A percentile compares a stretch with the other conserved stretches of the same genome.
Conservation (phyloP, 257 asterid genomes). For the Fraxinus quadrangulata region DNA sequence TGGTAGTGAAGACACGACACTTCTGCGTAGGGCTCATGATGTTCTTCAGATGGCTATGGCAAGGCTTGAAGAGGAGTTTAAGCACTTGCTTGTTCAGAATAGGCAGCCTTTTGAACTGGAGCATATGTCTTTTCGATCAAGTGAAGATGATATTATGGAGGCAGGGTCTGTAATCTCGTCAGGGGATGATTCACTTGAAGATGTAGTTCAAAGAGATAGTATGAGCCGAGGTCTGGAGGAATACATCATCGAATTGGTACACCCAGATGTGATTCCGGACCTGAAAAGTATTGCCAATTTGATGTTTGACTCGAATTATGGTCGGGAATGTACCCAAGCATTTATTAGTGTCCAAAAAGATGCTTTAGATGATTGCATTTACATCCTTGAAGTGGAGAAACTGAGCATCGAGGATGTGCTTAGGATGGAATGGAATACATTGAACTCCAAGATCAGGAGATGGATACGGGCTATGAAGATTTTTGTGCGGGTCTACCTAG, state of each 20-base stretch:
- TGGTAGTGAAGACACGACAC: conserved; percentile 38
- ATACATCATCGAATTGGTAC: conserved; percentile 59
- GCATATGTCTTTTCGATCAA: conserved; percentile 82
- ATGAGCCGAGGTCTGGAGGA: conserved; percentile 71
- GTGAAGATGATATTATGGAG: conserved; percentile 69
- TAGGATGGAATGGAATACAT: conserved; percentile 78
- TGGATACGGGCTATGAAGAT: conserved; percentile 89
- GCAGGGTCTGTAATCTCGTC: conserved; percentile 69
- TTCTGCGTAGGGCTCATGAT: conserved; percentile 60
- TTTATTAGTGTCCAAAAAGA: conserved; percentile 70
- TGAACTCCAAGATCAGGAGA: conserved; percentile 77
- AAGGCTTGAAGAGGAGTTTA: conserved; percentile 87
- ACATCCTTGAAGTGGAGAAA: conserved; percentile 77
- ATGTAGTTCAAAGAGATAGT: conserved; percentile 63
- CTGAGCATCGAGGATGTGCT: conserved; percentile 80
- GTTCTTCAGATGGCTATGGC: conserved; percentile 82
- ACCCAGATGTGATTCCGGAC: conserved; percentile 63
- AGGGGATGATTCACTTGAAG: conserved; percentile 79
- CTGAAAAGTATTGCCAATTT: conserved; percentile 63
- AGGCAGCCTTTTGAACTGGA: conserved; percentile 87
- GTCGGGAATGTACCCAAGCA: conserved; percentile 77
- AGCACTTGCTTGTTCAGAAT: conserved; percentile 71
- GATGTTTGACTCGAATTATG: conserved; percentile 80
- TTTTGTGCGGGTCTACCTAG: conserved; percentile 76
- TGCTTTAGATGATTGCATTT: conserved; percentile 84